phyloP scores from a whole-genome alignment of 2,329 filamentous ascomycete genomes.

The Amesomyces nigricolor region DNA sequence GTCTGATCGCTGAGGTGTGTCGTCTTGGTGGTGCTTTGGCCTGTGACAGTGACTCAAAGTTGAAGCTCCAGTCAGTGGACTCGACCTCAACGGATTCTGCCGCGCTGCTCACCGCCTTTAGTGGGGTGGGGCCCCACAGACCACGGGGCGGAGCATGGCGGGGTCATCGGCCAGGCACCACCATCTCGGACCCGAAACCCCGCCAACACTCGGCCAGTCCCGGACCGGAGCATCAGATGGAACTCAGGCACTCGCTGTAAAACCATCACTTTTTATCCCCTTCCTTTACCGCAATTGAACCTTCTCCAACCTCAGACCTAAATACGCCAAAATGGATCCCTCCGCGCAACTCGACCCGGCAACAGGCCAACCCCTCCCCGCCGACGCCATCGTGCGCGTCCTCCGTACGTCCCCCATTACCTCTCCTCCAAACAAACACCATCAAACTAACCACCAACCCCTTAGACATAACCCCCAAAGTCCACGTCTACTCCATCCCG shows the following conservation, averaged over 20 bases:
- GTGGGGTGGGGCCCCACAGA: not conserved
- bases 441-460: slow-evolving; percentile 53
- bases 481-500: slow-evolving; percentile 85
- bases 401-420: slow-evolving; percentile 43
- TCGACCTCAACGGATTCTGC: slow-evolving; percentile 4
- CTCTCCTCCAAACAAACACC: not conserved
- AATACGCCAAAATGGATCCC: slow-evolving; percentile 7
- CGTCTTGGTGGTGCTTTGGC: not conserved
- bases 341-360: slow-evolving; percentile 54
- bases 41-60: slow-evolving; percentile 8
- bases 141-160: slow-evolving; percentile 3
- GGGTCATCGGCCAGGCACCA: not conserved
- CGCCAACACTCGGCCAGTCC: slow-evolving; percentile 5
- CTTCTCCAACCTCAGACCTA: not conserved
- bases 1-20: not conserved
- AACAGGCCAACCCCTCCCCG: slow-evolving; percentile 61
- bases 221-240: not conserved
- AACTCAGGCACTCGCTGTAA: no score
- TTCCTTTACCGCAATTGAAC: not conserved
- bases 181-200: not conserved
- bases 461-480: slow-evolving; percentile 58
- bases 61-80: not conserved
- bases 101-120: not conserved
- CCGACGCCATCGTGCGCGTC: slow-evolving; percentile 76
- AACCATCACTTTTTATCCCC: not conserved